Percentiles rank a stretch among this genome's conserved stretches.
Evolutionary conservation across 805 yeast species (phyloP).

Genomic region (Cyberlindnera amylophila): DNA sequence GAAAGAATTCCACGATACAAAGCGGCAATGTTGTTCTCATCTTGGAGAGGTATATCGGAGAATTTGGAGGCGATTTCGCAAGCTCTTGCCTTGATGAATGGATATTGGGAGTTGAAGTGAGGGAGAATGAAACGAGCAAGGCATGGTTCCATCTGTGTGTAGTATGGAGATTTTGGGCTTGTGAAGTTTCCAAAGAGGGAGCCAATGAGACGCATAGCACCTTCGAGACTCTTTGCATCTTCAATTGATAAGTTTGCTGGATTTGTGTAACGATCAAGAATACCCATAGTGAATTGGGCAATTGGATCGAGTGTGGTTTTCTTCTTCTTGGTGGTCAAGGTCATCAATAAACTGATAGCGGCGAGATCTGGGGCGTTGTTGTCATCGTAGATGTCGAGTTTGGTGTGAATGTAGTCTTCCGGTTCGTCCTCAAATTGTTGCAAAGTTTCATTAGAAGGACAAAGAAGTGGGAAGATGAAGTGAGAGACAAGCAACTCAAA

Average conservation of each 20-base stretch:
- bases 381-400: constrained; percentile 64
- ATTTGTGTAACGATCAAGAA: constrained; percentile 36
- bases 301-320: constrained; percentile 57
- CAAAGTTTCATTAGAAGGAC: constrained; percentile 63
- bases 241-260: constrained; percentile 34
- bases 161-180: constrained; percentile 51
- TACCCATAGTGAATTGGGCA: constrained; percentile 53
- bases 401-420: constrained; percentile 76
- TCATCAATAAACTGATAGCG: constrained; percentile 66
- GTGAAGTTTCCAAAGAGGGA: constrained; percentile 59
- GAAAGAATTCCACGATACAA: constrained; percentile 45
- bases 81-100: constrained; percentile 74
- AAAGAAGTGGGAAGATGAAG: constrained; percentile 70
- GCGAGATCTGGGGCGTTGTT: constrained; percentile 70
- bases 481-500: constrained; percentile 61
- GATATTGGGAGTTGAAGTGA: constrained; percentile 54
- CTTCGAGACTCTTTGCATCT: constrained; percentile 67
- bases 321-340: constrained; percentile 67
- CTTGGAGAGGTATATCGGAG: constrained; percentile 53
- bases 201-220: constrained; percentile 75
- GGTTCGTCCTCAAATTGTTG: constrained; percentile 85
- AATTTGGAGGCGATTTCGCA: constrained; percentile 64
- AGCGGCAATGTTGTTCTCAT: constrained; percentile 33
- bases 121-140: constrained; percentile 66
- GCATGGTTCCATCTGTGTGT: constrained; percentile 64